Evolutionary conservation across 169 alveolate species (phyloP), one percentile per base, ranked within the genome.

Genomic region (Cryptosporidium xiaoi): DNA sequence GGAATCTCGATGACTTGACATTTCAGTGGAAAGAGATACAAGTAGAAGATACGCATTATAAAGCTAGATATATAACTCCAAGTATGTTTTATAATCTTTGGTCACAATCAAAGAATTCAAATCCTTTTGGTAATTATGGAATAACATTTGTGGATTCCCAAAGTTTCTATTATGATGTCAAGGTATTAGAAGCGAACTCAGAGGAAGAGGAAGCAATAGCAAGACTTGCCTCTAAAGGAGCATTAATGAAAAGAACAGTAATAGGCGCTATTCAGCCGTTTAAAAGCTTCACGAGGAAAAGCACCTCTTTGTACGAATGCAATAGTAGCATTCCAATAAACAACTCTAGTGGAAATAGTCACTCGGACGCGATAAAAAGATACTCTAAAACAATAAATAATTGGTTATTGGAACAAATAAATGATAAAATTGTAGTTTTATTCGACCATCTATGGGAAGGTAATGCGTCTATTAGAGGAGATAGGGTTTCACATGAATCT

Each of bases 381-480:
- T 77, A 77, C 40, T 56, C 87, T 8, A 44, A 60, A 18, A 77
- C 87, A 44, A 48, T 77, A 7, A 77, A 56, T 29, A n/a, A 16
- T 8, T 77, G 87, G 87, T 53, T 77, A 20, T 53, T 62, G 40
- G 69, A 77, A 27, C 87, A 77, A 77, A 62, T 77, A 46, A 77
- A 77, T 27, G 44, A 62, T 31, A 77, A 77, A 24, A 62, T 77
- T 10, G 33, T 77, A 44, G 87, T 77, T 4, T 48, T 77, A n/a
- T 77, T 77, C 33, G 87, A 77, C 64, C 87, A 77, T 20, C 36
- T 77, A 29, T 77, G 87, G 87, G 87, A 77, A 24, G 87, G 87
- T 24, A 77, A 77, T 48, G 87, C 87, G 15, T 77, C 87, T 20
- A 77, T 62, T 16, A 77, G 77, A 40, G 87, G 87, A 29, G 87